phyloP scores from a whole-genome alignment of 1,139 yeast genomes.

The Suhomyces bribrorum region DNA sequence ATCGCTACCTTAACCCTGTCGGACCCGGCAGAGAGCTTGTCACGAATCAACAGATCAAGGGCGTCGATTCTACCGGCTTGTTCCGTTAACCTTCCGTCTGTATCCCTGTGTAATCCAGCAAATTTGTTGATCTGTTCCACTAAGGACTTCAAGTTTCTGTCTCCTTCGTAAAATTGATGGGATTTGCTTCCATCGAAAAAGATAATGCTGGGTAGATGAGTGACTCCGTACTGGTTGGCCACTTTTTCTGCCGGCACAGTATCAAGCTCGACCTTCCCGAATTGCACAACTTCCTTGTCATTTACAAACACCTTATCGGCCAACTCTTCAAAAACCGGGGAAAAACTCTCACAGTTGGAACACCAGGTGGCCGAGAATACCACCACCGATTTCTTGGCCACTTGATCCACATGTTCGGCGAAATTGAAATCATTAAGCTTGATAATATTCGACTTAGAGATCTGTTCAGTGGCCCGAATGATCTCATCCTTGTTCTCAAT shows the following conservation, averaged over 20 bases:
- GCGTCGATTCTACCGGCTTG: constrained; percentile 57
- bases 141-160: constrained; percentile 44
- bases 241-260: constrained; percentile 45
- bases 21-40: constrained; percentile 19
- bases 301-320: constrained; percentile 33
- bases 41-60: constrained; percentile 37
- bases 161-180: constrained; percentile 41
- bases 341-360: constrained; percentile 28
- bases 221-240: constrained; percentile 43
- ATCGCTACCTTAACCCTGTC: constrained; percentile 10
- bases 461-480: constrained; percentile 3
- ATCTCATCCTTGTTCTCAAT: constrained; percentile 7
- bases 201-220: constrained; percentile 55
- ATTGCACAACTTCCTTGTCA: constrained; percentile 39
- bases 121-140: constrained; percentile 52
- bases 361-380: constrained; percentile 45
- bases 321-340: constrained; percentile 32
- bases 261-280: constrained; percentile 50
- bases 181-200: constrained; percentile 37
- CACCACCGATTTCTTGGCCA: constrained; percentile 27
- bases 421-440: constrained; percentile 38
- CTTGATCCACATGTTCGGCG: constrained; percentile 31
- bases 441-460: constrained; percentile 21
- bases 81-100: constrained; percentile 48
- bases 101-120: constrained; percentile 53